Percentiles rank a stretch among this genome's conserved stretches.
phyloP scores from a whole-genome alignment of 306 rosid genomes.

The Cicer cuneatum region DNA sequence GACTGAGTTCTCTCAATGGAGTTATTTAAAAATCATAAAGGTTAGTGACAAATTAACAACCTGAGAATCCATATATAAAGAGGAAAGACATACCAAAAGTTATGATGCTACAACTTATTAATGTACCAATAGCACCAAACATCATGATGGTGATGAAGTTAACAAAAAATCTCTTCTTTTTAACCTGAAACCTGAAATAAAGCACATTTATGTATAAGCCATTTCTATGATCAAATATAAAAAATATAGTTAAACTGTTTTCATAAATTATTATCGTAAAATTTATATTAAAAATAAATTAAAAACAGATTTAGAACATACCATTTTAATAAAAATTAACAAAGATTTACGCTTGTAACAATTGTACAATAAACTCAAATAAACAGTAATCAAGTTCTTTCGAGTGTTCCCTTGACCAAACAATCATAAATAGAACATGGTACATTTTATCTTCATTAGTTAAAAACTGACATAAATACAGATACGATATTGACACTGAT shows the following conservation, averaged over 20 bases:
- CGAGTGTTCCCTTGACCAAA: constrained; percentile 1
- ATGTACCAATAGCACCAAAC: constrained; percentile 95
- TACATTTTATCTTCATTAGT: too few species aligned
- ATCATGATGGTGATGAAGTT: constrained; percentile 81
- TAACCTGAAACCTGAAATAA: constrained; percentile 91
- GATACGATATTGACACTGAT: too few species aligned
- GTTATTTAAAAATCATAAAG: background rate
- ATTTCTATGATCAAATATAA: too few species aligned
- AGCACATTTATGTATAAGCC: constrained; percentile 15
- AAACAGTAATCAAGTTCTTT: too few species aligned
- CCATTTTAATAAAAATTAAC: background rate
- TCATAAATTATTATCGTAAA: constrained; percentile 5
- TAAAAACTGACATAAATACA: too few species aligned
- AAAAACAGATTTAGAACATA: background rate
- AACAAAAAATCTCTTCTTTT: constrained; percentile 93
- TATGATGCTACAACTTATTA: constrained; percentile 78
- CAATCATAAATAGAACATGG: constrained; percentile 25
- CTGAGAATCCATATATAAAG: constrained; percentile 21
- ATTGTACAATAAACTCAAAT: too few species aligned
- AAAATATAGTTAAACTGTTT: constrained; percentile 22
- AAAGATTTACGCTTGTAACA: too few species aligned
- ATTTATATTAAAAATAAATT: background rate
- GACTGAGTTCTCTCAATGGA: background rate
- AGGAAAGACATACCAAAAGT: constrained; percentile 63
- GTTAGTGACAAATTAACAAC: background rate